Evolutionary conservation across 1,284 basidiomycete genomes (phyloP), one percentile per base, ranked within the genome.

Genomic region (Melampsora occidentalis): DNA sequence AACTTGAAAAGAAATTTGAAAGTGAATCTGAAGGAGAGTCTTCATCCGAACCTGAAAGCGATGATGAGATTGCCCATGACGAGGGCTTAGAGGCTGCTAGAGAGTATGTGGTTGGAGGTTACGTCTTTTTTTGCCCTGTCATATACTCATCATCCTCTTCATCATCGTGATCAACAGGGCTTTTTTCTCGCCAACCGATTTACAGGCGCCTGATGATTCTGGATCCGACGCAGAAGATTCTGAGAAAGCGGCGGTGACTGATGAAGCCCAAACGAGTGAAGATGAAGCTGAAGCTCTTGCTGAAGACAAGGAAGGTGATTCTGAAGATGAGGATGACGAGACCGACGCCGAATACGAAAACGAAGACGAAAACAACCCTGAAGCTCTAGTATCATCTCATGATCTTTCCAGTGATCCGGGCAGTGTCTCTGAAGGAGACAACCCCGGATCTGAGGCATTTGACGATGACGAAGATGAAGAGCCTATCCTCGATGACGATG

Each of bases 341-440:
- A 14, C 42, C 9, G 87, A 89, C 68, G 89, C 86, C n/a, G n/a
- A n/a, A n/a, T n/a, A n/a, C 22, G 87, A 89, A 68, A 89, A 86
- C 48, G 88, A 87, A n/a, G 85, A 84, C 22, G 87, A 85, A 42
- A 86, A 84, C 6, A 88, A 88, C 77, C 87, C 85, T 22, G 91
- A 91, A 84, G 88, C 87, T 66, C 85, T 97, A 20, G 93, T 92
- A 0, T 93, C 92, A 1, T 85, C 89, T 0, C 90, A 91, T 79
- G 92, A 97, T 81, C 86, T 89, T 76, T 93, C 92, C 79, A 87
- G 89, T 78, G 93, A 94, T 84, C 89, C 89, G 82, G 87, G 42
- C 42, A 46, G 42, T 16, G 2, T 89, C 12, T 46, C 42, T 63
- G 61, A n/a, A 63, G 35, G 28, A 46, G 42, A 46, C 42, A 16